Evolutionary conservation across 1,284 basidiomycete species (phyloP).

Genomic region (Pseudozyma sp.): DNA sequence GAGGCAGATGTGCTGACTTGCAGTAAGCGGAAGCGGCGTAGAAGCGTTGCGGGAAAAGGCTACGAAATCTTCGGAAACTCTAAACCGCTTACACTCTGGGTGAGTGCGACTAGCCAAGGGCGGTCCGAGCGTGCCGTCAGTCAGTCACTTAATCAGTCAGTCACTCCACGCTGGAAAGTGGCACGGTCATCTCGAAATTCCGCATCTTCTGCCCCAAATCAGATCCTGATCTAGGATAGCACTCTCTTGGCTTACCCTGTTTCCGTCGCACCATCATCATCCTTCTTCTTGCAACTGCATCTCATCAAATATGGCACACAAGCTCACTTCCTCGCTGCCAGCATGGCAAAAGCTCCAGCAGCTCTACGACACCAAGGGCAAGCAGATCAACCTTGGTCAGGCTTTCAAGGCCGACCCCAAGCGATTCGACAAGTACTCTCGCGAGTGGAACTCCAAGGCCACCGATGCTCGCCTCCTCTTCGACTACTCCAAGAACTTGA

Average conservation of each 20-base stretch:
- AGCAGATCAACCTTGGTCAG: constrained; percentile 84
- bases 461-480: constrained; percentile 84
- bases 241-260: constrained; percentile 1
- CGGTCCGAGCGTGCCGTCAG: constrained; percentile 40
- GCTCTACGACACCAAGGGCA: constrained; percentile 81
- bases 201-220: too few species aligned
- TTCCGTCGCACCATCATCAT: constrained; percentile 10
- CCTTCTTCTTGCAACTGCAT: constrained; percentile 1
- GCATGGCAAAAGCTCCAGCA: constrained; percentile 91
- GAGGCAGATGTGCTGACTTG: too few species aligned
- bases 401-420: constrained; percentile 88
- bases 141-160: neutral
- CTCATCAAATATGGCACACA: constrained; percentile 40
- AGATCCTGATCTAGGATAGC: too few species aligned
- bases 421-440: constrained; percentile 87
- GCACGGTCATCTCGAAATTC: neutral
- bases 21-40: too few species aligned
- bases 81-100: neutral
- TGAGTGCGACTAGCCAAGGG: neutral
- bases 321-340: constrained; percentile 67
- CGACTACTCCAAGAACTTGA: constrained; percentile 96
- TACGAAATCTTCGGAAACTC: neutral
- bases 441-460: constrained; percentile 76
- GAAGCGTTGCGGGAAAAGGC: neutral
- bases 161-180: neutral